Evolutionary conservation across 2,329 filamentous ascomycete species (phyloP).

Genomic region (Parastagonospora avenae): DNA sequence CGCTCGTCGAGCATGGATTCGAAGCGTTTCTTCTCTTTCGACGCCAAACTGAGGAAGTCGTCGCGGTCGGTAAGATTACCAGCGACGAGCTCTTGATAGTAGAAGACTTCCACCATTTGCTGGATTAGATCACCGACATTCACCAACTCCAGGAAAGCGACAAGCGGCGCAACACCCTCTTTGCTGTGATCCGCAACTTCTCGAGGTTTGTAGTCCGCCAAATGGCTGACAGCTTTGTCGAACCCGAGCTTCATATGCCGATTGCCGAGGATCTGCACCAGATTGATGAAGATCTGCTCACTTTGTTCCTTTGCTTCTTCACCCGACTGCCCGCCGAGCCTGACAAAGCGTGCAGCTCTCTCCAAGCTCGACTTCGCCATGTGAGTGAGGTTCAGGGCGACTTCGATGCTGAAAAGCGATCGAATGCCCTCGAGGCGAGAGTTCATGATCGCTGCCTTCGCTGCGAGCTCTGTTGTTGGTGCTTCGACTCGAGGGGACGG

Average conservation of each 20-base stretch:
- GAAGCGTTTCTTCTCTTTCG: conserved; percentile 96
- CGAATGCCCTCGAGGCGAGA: conserved; percentile 92
- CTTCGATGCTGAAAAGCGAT: conserved; percentile 93
- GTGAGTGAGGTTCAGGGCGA: conserved; percentile 88
- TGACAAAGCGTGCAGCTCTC: conserved; percentile 80
- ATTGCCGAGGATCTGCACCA: conserved; percentile 83
- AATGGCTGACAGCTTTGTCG: conserved; percentile 86
- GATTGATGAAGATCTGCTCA: conserved; percentile 80
- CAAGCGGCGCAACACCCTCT: conserved; percentile 82
- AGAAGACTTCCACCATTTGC: conserved; percentile 99
- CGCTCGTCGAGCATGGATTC: conserved; percentile 98
- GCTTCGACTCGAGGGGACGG: conserved; percentile 60
- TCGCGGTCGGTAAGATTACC: conserved; percentile 86
- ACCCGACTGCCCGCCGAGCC: conserved; percentile 77
- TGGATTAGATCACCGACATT: conserved; percentile 98
- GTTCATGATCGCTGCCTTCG: conserved; percentile 97
- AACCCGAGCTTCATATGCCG: conserved; percentile 92
- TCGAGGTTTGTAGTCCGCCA: conserved; percentile 88
- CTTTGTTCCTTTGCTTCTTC: conserved; percentile 88
- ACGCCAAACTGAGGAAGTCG: conserved; percentile 90
- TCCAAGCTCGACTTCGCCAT: conserved; percentile 86
- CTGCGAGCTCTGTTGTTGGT: conserved; percentile 88
- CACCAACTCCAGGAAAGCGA: conserved; percentile 95
- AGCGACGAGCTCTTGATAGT: conserved; percentile 87
- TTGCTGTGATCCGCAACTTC: conserved; percentile 74